Base-by-base conservation (phyloP, 2,329 filamentous ascomycete species). In the Fusarium sp. region DNA sequence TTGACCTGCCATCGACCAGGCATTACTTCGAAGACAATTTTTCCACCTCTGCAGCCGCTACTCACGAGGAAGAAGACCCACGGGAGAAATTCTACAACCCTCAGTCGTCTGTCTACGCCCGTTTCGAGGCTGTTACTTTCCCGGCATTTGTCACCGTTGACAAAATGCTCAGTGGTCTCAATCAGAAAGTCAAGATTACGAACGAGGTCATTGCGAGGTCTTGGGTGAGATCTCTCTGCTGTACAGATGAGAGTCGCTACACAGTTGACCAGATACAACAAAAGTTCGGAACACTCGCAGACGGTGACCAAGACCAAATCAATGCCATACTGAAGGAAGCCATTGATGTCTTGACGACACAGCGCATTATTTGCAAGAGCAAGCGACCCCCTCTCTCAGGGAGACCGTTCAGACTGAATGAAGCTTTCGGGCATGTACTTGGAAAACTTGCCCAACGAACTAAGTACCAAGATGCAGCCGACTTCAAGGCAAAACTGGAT, bases 401-500 rank as follows among this genome's bases (percentile, higher is more conserved):
- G 1, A 86, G 89, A 15, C 89, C 90, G 16, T 94, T 90, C 79
- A 86, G 88, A 44, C 86, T 93, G 38, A 89, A 89, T 59, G 88
- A 90, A 70, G 84, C 86, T 33, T 90, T 92, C 72, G 82, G 86
- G 12, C 85, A 86, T 37, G 82, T 86, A 11, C 86, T 94, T 19
- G 84, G 87, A 23, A 91, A 91, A 73, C 81, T 86, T 42, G 86
- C 88, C 33, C 86, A 87, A 61, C 84, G 84, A 59, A 78, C 85
- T 15, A 90, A 90, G 75, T 90, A 89, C 61, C 81, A 86, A 58
- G 86, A 90, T 59, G 92, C 92, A 2, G 85, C 85, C 3, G 79
- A 82, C 5, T 90, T 90, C 83, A 94, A 94, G 79, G 77, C 82
- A 9, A 82, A 83, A 58, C 85, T 94, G 33, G 92, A 94, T 75